phyloP scores from a whole-genome alignment of 106 monocot genomes.

The Dendrobium officinale region DNA sequence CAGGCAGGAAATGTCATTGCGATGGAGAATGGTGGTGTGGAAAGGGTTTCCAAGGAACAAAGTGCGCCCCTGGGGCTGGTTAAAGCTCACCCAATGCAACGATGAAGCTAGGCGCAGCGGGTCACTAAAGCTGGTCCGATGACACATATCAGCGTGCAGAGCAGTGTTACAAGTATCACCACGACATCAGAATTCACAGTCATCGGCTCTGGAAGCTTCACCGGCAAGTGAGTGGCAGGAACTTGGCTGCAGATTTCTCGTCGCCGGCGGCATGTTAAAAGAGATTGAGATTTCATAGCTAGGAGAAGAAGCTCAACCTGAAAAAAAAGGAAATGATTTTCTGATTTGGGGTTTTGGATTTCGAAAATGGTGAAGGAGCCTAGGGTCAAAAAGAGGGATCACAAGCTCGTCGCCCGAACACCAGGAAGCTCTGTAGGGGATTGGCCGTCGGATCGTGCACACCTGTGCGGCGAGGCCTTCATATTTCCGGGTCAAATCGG shows the following conservation, averaged over 20 bases:
- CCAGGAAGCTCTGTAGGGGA: neutral
- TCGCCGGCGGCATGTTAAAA: neutral
- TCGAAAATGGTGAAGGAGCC: conserved; percentile 22
- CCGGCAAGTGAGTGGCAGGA: neutral
- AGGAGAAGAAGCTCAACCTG: neutral
- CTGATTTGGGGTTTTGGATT: neutral
- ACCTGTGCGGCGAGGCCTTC: neutral
- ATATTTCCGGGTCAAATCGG: neutral
- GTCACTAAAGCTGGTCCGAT: conserved; percentile 26
- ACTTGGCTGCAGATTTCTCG: conserved; percentile 11
- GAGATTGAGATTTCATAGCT: neutral
- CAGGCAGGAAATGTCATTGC: conserved; percentile 7
- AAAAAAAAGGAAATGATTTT: too few relatives aligned
- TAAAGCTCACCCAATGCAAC: neutral
- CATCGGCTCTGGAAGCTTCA: conserved; percentile 8
- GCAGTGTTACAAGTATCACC: conserved; percentile 21
- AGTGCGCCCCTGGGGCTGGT: conserved; percentile 1
- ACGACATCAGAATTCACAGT: conserved; percentile 25
- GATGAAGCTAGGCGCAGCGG: conserved; percentile 25
- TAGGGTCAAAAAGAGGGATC: conserved; percentile 42
- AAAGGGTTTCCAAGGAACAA: conserved; percentile 39
- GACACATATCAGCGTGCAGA: conserved; percentile 30
- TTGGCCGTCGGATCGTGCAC: neutral
- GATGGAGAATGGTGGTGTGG: conserved; percentile 19
- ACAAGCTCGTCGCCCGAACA: conserved; percentile 13